Base-by-base conservation (phyloP, 1,284 basidiomycete genomes). In the Agroathelia rolfsii region DNA sequence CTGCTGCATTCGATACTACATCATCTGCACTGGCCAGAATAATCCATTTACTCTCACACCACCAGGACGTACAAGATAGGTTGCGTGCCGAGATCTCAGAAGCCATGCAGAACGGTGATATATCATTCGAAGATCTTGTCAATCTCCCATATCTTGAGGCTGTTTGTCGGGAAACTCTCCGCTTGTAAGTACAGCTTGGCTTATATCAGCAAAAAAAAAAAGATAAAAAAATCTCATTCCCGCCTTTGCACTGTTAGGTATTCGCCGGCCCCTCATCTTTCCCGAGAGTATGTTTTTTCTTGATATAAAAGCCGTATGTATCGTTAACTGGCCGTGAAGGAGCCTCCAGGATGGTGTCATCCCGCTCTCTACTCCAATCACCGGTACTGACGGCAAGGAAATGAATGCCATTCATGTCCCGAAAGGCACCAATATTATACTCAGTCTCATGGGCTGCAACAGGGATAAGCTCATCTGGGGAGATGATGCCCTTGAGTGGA, bases 1-100 rank as follows among this genome's bases (percentile, higher is more conserved):
- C 68, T 42, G 64, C 62, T 3, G 66, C 60, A 2, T 61, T 62
- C 37, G 64, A 67, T 39, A 64, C 62, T 5, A 58, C 59, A 3
- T 56, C 59, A 2, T 59, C 60, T 5, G 47, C 53, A 3, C 38
- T 66, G 23, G 58, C 60, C 14, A 51, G 62, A 2, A 52, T 61
- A 19, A 41, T 64, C 6, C 43, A 57, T 34, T 39, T 56, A 24
- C 44, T 66, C 18, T 43, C 56, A 2, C 34, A 32, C 3, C 41
- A 57, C 35, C 46, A 40, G 7, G 48, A 53, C 14, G 41, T 59
- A 9, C 63, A 66, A 39, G 40, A 43, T 7, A 42, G 44, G 28
- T 42, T 63, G 3, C 50, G 59, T 12, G 32, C 48, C 19, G 63
- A 66, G 39, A 43, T 64, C 26, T 39, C 38, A 8, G 39, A 37